These are phyloP conservation scores for Trichosporon inkin DNA, from an alignment of 1,284 basidiomycete genomes.

Conservation along the genomic window DNA sequence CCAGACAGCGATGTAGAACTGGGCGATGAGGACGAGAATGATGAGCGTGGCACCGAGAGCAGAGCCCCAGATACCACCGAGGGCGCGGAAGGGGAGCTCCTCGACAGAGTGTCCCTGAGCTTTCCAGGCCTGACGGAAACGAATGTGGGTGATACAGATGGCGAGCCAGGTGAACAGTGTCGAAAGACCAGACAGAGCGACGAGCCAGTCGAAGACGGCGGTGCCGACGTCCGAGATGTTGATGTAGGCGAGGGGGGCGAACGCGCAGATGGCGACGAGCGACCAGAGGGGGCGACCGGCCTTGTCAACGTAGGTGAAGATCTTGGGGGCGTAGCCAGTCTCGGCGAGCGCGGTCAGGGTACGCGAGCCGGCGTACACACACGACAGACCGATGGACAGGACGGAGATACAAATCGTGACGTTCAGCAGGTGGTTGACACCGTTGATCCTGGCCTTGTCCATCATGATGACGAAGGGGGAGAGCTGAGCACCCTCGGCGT, in stretches of 20 bases:
- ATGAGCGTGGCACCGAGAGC: slow-evolving; percentile 48
- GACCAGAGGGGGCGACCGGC: slow-evolving; percentile 54
- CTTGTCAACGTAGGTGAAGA: slow-evolving; percentile 55
- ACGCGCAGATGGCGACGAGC: slow-evolving; percentile 46
- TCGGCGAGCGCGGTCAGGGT: slow-evolving; percentile 47
- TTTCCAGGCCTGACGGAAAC: slow-evolving; percentile 52
- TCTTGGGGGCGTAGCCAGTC: slow-evolving; percentile 52
- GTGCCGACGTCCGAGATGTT: slow-evolving; percentile 40
- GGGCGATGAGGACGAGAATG: slow-evolving; percentile 41
- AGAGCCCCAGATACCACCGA: slow-evolving; percentile 53
- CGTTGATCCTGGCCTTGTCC: slow-evolving; percentile 49
- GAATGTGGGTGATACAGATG: slow-evolving; percentile 38
- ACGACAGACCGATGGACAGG: slow-evolving; percentile 47
- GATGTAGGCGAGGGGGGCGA: slow-evolving; percentile 50
- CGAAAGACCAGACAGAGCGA: slow-evolving; percentile 54
- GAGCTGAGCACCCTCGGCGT: slow-evolving; percentile 50
- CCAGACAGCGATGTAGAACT: slow-evolving; percentile 38
- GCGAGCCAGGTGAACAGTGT: slow-evolving; percentile 54
- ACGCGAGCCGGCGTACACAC: slow-evolving; percentile 48
- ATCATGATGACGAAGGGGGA: slow-evolving; percentile 56
- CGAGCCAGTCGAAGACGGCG: slow-evolving; percentile 51
- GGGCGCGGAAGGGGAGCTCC: slow-evolving; percentile 51
- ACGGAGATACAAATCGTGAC: slow-evolving; percentile 52
- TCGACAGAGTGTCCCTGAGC: slow-evolving; percentile 49
- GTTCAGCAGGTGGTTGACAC: slow-evolving; percentile 53